Percentiles rank a stretch among this genome's conserved stretches.
Evolutionary conservation across 1,139 yeast species (phyloP).

Genomic region (Debaryomyces fabryi): DNA sequence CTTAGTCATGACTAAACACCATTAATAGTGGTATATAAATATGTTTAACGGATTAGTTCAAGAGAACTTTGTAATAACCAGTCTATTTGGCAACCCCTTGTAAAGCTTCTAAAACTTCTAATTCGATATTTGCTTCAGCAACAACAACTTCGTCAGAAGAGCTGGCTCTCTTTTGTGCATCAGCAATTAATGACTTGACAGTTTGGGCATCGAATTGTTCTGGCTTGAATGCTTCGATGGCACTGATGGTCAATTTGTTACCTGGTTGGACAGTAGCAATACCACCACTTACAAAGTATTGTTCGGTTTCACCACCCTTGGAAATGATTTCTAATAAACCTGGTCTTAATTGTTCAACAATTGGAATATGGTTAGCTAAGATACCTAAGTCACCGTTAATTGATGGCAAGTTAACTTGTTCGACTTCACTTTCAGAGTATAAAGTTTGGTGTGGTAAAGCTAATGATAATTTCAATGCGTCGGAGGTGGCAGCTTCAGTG

Average conservation of each 20-base stretch:
- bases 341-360: slow-evolving; percentile 94
- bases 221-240: slow-evolving; percentile 94
- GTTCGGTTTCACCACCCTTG: slow-evolving; percentile 70
- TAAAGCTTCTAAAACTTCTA: slow-evolving; percentile 95
- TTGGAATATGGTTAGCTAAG: slow-evolving; percentile 97
- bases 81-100: slow-evolving; percentile 79
- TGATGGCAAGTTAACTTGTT: slow-evolving; percentile 97
- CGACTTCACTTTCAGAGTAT: slow-evolving; percentile 53
- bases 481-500: slow-evolving; percentile 76
- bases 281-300: slow-evolving; percentile 94
- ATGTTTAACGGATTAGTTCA: slow-evolving; percentile 3
- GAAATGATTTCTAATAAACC: slow-evolving; percentile 93
- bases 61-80: not conserved
- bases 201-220: slow-evolving; percentile 84
- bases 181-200: slow-evolving; percentile 80
- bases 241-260: slow-evolving; percentile 85
- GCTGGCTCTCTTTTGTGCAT: slow-evolving; percentile 90
- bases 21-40: slow-evolving; percentile 11
- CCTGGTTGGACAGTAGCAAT: slow-evolving; percentile 97
- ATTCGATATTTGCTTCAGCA: slow-evolving; percentile 93
- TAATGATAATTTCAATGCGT: slow-evolving; percentile 82
- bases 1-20: slow-evolving; percentile 12
- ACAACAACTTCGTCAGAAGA: slow-evolving; percentile 87
- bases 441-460: slow-evolving; percentile 85
- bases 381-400: slow-evolving; percentile 97